Evolutionary conservation across 352 stramenopile species (phyloP).

Genomic region (Paralagenidium karlingii): DNA sequence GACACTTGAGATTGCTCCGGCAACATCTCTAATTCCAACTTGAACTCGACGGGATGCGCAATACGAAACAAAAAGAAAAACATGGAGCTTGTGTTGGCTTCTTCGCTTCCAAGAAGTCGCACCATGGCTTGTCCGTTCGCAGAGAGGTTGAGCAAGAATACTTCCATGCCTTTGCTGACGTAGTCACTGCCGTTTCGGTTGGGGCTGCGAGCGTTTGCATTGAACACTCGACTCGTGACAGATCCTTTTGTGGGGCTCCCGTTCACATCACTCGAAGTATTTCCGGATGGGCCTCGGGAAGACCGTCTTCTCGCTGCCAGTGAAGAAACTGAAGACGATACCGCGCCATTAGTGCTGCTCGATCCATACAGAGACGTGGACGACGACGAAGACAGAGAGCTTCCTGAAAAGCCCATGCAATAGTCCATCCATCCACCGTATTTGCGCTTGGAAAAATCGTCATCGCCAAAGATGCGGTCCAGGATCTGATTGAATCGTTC

Average conservation of each 20-base stretch:
- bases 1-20: conserved; percentile 71
- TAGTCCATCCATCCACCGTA: conserved; percentile 78
- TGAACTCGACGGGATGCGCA: conserved; percentile 67
- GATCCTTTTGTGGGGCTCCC: too few species aligned
- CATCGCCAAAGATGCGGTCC: conserved; percentile 62
- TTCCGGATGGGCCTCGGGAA: too few species aligned
- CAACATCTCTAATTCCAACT: conserved; percentile 63
- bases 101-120: conserved; percentile 38
- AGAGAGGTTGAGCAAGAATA: conserved; percentile 31
- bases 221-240: too few species aligned
- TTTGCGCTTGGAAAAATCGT: conserved; percentile 66
- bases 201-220: conserved; percentile 17
- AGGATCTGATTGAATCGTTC: conserved; percentile 79
- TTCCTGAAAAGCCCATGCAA: too few species aligned
- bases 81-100: conserved; percentile 57
- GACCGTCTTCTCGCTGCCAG: too few species aligned
- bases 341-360: too few species aligned
- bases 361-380: too few species aligned
- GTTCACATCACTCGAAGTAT: too few species aligned
- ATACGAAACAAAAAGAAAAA: conserved; percentile 74
- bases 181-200: conserved; percentile 1
- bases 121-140: conserved; percentile 34
- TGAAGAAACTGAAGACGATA: too few species aligned
- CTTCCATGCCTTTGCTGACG: conserved; percentile 20
- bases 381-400: too few species aligned